Evolutionary conservation across 768 basidiomycete genomes (phyloP), one percentile per base, ranked within the genome.

Genomic region (Boletus reticulatus): DNA sequence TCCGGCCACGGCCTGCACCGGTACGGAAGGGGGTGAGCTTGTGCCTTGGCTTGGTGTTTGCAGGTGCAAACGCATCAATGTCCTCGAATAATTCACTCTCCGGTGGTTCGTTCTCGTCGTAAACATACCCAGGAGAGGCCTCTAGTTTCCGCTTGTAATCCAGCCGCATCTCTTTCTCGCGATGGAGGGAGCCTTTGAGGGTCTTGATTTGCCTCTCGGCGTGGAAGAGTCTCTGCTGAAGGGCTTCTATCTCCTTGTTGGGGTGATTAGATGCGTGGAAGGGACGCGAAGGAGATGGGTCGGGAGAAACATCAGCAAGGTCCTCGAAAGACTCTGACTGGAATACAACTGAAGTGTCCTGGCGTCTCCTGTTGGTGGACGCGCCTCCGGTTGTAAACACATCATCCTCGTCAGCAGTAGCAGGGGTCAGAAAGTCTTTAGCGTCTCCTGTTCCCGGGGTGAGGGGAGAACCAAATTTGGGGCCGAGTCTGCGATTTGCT

Each of bases 131-230:
- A 17, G 72, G 69, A 5, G 73, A 71, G 11, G 76, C 72, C 50
- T 80, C 79, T 24, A 87, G 72, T 65, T 78, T 79, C 53, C 84
- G 76, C 64, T 74, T 76, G 55, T 83, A 83, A 51, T 87, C 86
- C 67, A 92, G 82, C 34, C 87, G 83, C 52, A 85, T 74, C 75
- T 91, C 87, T 74, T 92, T 94, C 80, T 94, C 93, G 55, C 92
- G 79, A 64, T 84, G 83, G 50, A 94, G 69, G 1, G 86, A 85
- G 46, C 87, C 83, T 65, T 91, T 89, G 57, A 94, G 81, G 16
- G 92, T 92, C 58, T 78, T 81, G 64, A 94, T 87, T 65, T 92
- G 92, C 56, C 92, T 78, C 69, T 94, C 91, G 5, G 93, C 89
- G 69, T 94, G 92, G 12, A 90, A 88, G 36, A 94, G 78, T 27